Evolutionary conservation across 2,329 filamentous ascomycete genomes (phyloP).

Genomic region (Ophiostoma ulmi): DNA sequence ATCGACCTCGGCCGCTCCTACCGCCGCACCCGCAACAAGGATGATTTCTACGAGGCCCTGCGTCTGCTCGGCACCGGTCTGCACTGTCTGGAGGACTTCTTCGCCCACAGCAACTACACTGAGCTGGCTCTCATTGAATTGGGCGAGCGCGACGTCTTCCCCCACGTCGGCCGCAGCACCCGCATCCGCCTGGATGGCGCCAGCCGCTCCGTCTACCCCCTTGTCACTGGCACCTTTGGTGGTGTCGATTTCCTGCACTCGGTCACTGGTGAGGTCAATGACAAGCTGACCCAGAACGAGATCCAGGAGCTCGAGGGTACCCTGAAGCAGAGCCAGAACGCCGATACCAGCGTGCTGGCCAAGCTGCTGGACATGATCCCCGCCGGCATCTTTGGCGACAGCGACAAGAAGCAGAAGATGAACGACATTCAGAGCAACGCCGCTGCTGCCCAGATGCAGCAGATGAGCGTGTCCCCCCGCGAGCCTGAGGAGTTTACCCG

Average conservation of each 20-base stretch:
- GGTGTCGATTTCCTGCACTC: constrained; percentile 92
- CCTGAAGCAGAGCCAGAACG: constrained; percentile 58
- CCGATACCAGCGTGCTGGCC: constrained; percentile 69
- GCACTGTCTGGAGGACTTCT: constrained; percentile 86
- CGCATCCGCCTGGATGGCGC: constrained; percentile 64
- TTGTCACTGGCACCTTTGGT: constrained; percentile 88
- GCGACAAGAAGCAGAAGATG: constrained; percentile 68
- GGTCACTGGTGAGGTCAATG: constrained; percentile 71
- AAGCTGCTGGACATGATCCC: constrained; percentile 79
- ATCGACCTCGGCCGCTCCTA: constrained; percentile 79
- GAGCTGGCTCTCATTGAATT: constrained; percentile 85
- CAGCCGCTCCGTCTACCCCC: constrained; percentile 64
- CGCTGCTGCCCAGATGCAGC: constrained; percentile 67
- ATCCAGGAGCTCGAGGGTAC: constrained; percentile 84
- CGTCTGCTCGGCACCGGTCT: constrained; percentile 80
- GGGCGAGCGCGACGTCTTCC: constrained; percentile 75
- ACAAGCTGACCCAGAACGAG: constrained; percentile 88
- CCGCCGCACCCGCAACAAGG: constrained; percentile 57
- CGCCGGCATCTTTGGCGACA: constrained; percentile 69
- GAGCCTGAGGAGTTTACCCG: constrained; percentile 77
- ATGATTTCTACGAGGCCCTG: constrained; percentile 82
- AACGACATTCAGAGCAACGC: constrained; percentile 76
- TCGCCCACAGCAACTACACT: constrained; percentile 88
- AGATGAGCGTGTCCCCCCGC: constrained; percentile 66
- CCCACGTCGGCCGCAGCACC: constrained; percentile 77